These are phyloP conservation scores for Haplographium delicatum DNA, from an alignment of 495 filamentous ascomycete species.

Conservation along the genomic window DNA sequence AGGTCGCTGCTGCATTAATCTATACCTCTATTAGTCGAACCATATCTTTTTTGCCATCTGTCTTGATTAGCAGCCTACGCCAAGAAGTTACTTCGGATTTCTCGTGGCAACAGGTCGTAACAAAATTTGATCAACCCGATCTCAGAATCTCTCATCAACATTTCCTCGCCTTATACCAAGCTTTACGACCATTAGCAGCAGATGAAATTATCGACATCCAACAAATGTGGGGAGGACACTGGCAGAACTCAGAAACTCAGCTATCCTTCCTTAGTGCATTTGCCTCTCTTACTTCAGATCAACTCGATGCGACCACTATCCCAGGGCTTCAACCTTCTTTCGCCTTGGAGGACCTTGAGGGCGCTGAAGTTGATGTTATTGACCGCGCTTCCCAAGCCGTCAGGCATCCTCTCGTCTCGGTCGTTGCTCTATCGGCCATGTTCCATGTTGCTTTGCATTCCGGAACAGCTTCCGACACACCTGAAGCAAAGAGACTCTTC, in stretches of 20 bases:
- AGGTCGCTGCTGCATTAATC: conserved; percentile 75
- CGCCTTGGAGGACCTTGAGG: conserved; percentile 66
- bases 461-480: conserved; percentile 55
- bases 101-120: conserved; percentile 77
- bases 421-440: conserved; percentile 76
- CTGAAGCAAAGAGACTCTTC: conserved; percentile 61
- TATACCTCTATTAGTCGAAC: conserved; percentile 69
- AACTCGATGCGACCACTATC: conserved; percentile 77
- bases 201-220: conserved; percentile 64
- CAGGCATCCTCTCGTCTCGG: conserved; percentile 83
- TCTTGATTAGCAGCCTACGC: conserved; percentile 57
- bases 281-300: conserved; percentile 58
- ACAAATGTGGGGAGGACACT: conserved; percentile 83
- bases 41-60: conserved; percentile 65
- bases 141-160: conserved; percentile 70
- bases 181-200: conserved; percentile 62
- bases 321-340: conserved; percentile 76
- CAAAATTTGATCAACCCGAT: conserved; percentile 75
- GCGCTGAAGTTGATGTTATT: conserved; percentile 63
- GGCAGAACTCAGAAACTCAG: conserved; percentile 81
- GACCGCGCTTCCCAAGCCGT: conserved; percentile 66
- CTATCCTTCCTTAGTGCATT: conserved; percentile 86
- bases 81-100: conserved; percentile 50
- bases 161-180: conserved; percentile 73
- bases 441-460: conserved; percentile 71